Evolutionary conservation across 768 basidiomycete species (phyloP).

Genomic region (Lentinus tigrinus): DNA sequence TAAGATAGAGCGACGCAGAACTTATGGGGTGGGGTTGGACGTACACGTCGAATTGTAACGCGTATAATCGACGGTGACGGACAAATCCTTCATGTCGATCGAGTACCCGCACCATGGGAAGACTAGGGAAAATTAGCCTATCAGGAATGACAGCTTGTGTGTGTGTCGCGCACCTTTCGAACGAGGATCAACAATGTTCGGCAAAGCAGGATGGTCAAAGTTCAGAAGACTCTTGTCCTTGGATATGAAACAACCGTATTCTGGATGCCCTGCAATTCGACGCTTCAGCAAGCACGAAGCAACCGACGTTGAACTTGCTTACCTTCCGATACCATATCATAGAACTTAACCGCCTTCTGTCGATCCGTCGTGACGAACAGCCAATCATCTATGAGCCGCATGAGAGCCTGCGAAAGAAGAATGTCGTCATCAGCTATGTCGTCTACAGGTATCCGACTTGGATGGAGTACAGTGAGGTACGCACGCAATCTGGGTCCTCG

Average conservation of each 20-base stretch:
- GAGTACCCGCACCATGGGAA: conserved; percentile 95
- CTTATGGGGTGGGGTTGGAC: conserved; percentile 12
- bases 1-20: neutral
- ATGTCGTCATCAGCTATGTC: neutral
- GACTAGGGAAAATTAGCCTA: conserved; percentile 37
- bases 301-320: neutral
- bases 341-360: conserved; percentile 61
- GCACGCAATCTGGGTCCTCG: conserved; percentile 59
- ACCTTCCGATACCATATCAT: conserved; percentile 78
- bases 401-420: conserved; percentile 54
- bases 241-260: conserved; percentile 92
- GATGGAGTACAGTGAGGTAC: conserved; percentile 25
- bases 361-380: conserved; percentile 76
- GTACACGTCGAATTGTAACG: conserved; percentile 63
- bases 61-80: conserved; percentile 76
- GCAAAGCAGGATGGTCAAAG: conserved; percentile 62
- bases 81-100: conserved; percentile 74
- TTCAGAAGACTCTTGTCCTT: conserved; percentile 87
- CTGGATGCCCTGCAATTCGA: conserved; percentile 67
- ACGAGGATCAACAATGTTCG: conserved; percentile 50
- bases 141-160: neutral
- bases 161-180: conserved; percentile 36
- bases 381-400: conserved; percentile 95
- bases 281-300: neutral
- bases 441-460: neutral